Conservation (phyloP, 2,329 filamentous ascomycete genomes). For the Teratosphaeria destructans region DNA sequence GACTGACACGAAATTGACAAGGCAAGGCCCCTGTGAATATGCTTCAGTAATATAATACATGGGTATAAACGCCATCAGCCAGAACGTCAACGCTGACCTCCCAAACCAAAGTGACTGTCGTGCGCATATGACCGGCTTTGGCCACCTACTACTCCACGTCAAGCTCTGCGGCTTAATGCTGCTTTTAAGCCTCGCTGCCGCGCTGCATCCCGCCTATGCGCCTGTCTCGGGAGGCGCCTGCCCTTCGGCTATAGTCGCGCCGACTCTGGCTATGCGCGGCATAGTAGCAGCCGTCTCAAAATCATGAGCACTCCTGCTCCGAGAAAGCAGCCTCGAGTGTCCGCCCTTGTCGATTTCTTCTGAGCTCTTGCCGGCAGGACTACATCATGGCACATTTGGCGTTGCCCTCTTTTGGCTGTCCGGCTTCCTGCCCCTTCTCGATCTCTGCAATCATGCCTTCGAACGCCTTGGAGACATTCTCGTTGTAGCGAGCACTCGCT, state of each 20-base stretch:
- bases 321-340: not conserved
- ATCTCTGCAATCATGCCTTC: slow-evolving; percentile 91
- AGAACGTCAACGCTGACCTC: not conserved
- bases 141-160: not conserved
- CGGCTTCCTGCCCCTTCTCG: slow-evolving; percentile 78
- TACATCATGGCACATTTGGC: slow-evolving; percentile 84
- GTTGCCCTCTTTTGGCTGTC: slow-evolving; percentile 67
- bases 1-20: not conserved
- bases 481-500: slow-evolving; percentile 85
- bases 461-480: slow-evolving; percentile 86
- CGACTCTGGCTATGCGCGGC: not conserved
- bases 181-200: not conserved
- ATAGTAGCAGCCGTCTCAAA: not conserved
- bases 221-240: not conserved
- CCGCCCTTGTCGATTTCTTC: not conserved
- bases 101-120: not conserved
- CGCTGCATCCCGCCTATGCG: not conserved
- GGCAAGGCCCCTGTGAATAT: not conserved
- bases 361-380: not conserved
- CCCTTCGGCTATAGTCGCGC: not conserved
- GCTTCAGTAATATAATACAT: not conserved
- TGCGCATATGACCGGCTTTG: not conserved
- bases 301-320: not conserved
- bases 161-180: not conserved
- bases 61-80: not conserved